Percentiles rank a stretch among this genome's conserved stretches.
Evolutionary conservation across 495 filamentous ascomycete genomes (phyloP).

Genomic region (Talaromyces liani): DNA sequence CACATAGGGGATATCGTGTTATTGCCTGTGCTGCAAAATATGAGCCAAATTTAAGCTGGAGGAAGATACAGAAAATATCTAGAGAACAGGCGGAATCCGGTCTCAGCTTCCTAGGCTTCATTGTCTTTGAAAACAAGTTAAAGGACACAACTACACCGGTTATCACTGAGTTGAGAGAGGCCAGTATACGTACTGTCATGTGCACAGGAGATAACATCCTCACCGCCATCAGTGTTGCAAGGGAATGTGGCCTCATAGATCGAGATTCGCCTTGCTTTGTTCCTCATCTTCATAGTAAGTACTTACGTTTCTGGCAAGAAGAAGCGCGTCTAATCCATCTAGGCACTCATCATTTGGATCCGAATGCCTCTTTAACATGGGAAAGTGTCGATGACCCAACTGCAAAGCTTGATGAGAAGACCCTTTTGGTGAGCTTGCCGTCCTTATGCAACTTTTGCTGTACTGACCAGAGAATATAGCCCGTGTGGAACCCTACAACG

Average conservation of each 20-base stretch:
- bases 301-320: neutral
- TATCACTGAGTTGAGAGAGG: slow-evolving; percentile 74
- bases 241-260: slow-evolving; percentile 82
- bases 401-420: slow-evolving; percentile 67
- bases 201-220: slow-evolving; percentile 98
- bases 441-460: neutral
- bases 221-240: slow-evolving; percentile 92
- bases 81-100: slow-evolving; percentile 74
- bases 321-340: slow-evolving; percentile 9
- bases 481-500: slow-evolving; percentile 57
- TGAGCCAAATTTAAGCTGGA: slow-evolving; percentile 79
- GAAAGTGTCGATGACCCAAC: slow-evolving; percentile 83
- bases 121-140: slow-evolving; percentile 97
- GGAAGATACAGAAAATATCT: slow-evolving; percentile 89
- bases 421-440: slow-evolving; percentile 50
- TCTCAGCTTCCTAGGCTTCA: slow-evolving; percentile 87
- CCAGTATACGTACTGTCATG: slow-evolving; percentile 89
- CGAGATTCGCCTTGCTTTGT: slow-evolving; percentile 81
- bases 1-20: slow-evolving; percentile 92
- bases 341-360: slow-evolving; percentile 53
- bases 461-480: slow-evolving; percentile 42
- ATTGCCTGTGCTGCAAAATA: slow-evolving; percentile 93
- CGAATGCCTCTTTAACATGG: slow-evolving; percentile 70
- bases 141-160: slow-evolving; percentile 74
- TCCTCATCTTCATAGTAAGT: slow-evolving; percentile 74